Evolutionary conservation across 768 basidiomycete genomes (phyloP), one percentile per base, ranked within the genome.

Genomic region (Coprinopsis marcescibilis): DNA sequence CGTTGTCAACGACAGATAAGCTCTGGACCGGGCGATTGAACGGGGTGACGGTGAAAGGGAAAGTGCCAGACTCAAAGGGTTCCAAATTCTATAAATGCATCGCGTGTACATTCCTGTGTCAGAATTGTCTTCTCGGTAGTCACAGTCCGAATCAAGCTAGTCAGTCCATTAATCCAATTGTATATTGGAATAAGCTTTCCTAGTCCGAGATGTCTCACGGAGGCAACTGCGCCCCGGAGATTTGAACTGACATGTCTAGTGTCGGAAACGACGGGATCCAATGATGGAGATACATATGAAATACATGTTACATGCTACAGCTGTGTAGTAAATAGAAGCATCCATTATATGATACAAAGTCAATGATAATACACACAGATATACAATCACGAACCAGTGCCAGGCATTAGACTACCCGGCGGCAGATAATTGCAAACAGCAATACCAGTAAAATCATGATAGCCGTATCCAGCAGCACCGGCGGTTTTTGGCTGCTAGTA

Each of bases 361-460:
- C 50, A 39, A 40, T 36, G 35, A 36, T 13, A 13, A 11, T 17
- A 13, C 19, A 10, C 38, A 40, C 25, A 32, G 29, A 23, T 27
- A 19, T 43, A 14, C 6, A 14, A 27, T 10, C 24, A 19, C 6
- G 29, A 7, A 30, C 19, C 30, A 36, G 23, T 34, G 12, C 37
- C 26, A 24, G 26, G 13, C 27, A 53, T 42, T 60, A 78, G 38
- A 71, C 63, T 43, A 77, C 63, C 58, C 85, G 72, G 49, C 82
- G 75, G 55, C 76, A 85, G 39, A 89, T 67, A 33, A 90, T 72
- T 26, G 77, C 81, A 56, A 83, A 76, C 39, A 82, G 73, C 48
- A 89, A 63, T 12, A 83, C 81, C 8, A 89, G 65, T 17, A 87
- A 68, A 39, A 89, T 70, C 60, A 83, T 81, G 50, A 90, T 89